Percentiles rank a stretch among this genome's conserved stretches.
Evolutionary conservation across 2,329 filamentous ascomycete genomes (phyloP).

Genomic region (Hypoxylon sp.): DNA sequence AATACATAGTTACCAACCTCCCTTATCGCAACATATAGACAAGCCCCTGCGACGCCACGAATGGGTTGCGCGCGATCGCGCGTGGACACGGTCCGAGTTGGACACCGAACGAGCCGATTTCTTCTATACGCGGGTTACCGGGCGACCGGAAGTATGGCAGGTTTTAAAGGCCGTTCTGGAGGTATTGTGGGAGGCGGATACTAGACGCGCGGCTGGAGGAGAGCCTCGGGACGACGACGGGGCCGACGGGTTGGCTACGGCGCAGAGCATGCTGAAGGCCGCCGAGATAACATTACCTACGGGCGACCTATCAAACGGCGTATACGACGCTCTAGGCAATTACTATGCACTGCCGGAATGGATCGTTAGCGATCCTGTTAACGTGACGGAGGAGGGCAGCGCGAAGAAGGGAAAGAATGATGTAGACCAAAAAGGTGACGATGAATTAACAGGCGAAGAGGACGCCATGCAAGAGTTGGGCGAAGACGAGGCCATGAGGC

Average conservation of each 20-base stretch:
- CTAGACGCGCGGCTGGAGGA: constrained; percentile 30
- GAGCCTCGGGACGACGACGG: constrained; percentile 52
- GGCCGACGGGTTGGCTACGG: constrained; percentile 70
- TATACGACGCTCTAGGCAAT: constrained; percentile 79
- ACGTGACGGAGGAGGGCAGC: constrained; percentile 59
- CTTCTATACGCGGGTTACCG: constrained; percentile 90
- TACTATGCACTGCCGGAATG: constrained; percentile 79
- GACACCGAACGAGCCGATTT: constrained; percentile 83
- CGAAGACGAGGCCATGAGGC: constrained; percentile 57
- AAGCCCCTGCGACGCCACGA: constrained; percentile 75
- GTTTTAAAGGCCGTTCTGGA: constrained; percentile 78
- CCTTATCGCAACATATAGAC: constrained; percentile 77
- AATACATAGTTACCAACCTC: constrained; percentile 55
- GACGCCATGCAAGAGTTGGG: constrained; percentile 51
- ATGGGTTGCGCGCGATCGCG: constrained; percentile 74
- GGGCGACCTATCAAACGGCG: constrained; percentile 79
- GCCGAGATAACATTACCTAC: constrained; percentile 82
- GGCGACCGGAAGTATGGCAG: constrained; percentile 84
- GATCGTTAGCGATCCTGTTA: constrained; percentile 77
- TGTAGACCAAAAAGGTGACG: constrained; percentile 49
- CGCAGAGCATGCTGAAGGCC: constrained; percentile 85
- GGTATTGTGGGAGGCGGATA: constrained; percentile 73
- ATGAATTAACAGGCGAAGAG: constrained; percentile 50
- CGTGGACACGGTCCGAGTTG: constrained; percentile 79
- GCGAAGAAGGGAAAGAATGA: constrained; percentile 44